Conservation (phyloP, 148 eudicot species). For the Chenopodium formosanum region DNA sequence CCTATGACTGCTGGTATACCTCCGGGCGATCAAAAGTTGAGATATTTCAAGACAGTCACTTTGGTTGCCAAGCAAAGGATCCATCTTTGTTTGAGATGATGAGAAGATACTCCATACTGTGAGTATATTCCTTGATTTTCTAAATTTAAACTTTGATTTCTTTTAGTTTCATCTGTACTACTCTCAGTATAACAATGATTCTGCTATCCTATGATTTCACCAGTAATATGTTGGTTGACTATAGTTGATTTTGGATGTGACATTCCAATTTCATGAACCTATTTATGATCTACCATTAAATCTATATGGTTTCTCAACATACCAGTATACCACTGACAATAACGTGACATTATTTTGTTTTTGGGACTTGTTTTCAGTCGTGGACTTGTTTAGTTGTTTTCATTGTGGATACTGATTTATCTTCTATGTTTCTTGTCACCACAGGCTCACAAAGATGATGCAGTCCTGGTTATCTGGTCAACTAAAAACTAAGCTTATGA, state of each 20-base stretch:
- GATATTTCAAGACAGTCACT: conserved; percentile 58
- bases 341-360: neutral
- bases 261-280: neutral
- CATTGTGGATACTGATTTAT: conserved; percentile 3
- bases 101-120: conserved; percentile 75
- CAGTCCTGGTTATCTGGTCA: conserved; percentile 49
- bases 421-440: neutral
- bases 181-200: neutral
- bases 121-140: conserved; percentile 35
- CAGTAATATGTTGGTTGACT: neutral
- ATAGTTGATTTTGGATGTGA: neutral
- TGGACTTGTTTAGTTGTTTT: no score
- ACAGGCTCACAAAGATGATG: conserved; percentile 61
- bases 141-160: neutral
- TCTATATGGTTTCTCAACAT: neutral
- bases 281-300: neutral
- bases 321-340: neutral
- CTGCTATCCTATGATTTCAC: neutral
- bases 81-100: conserved; percentile 83
- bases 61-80: conserved; percentile 73
- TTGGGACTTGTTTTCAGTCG: neutral
- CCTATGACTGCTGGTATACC: conserved; percentile 95
- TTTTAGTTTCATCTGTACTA: neutral
- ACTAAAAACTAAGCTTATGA: conserved; percentile 38
- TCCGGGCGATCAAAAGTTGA: conserved; percentile 74